Evolutionary conservation across 306 rosid species (phyloP).

Genomic region (Prosopis cineraria): DNA sequence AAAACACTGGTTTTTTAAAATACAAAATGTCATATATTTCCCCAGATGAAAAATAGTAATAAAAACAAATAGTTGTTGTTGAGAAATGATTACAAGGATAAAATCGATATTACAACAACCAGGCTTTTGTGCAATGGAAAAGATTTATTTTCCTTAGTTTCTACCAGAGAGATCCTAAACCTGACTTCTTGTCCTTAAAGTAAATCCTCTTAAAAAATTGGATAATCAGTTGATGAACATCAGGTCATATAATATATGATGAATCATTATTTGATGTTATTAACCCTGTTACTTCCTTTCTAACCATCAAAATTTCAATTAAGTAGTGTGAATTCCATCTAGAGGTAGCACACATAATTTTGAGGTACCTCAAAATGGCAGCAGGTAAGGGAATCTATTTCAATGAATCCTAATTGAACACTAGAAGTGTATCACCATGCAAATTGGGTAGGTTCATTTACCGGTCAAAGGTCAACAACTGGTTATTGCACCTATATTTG

Average conservation of each 20-base stretch:
- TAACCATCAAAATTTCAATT: not conserved
- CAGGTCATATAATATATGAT: not conserved
- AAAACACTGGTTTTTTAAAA: not conserved
- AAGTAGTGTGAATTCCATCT: too few species aligned
- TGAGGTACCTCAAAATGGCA: too few species aligned
- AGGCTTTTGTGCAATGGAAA: not conserved
- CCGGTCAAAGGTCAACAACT: too few species aligned
- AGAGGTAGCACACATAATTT: too few species aligned
- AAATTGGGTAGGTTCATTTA: too few species aligned
- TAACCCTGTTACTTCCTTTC: not conserved
- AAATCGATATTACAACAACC: not conserved
- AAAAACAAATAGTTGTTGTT: not conserved
- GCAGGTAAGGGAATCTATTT: too few species aligned
- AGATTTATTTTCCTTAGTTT: not conserved
- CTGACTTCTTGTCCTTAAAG: not conserved
- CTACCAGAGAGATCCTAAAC: not conserved
- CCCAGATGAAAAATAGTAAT: not conserved
- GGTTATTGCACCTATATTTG: too few species aligned
- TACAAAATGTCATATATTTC: not conserved
- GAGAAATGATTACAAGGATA: not conserved
- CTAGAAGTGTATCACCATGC: too few species aligned
- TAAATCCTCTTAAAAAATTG: not conserved
- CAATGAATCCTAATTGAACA: too few species aligned
- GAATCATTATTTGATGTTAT: not conserved
- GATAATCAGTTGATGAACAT: not conserved